phyloP scores from a whole-genome alignment of 352 stramenopile genomes.

The Phytophthora tentaculata region DNA sequence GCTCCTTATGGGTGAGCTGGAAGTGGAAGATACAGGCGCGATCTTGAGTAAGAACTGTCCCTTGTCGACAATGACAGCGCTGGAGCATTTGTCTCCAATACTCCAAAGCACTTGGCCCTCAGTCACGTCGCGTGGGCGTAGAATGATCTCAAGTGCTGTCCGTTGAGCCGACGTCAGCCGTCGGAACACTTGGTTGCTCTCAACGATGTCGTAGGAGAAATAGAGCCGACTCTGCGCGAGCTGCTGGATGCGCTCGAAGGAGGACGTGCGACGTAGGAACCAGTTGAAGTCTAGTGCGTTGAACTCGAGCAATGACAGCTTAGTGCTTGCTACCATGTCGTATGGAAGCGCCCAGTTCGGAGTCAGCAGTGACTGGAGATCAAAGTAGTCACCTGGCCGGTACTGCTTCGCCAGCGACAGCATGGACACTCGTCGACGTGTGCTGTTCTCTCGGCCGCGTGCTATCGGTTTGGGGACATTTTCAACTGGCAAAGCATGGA shows the following conservation, averaged over 20 bases:
- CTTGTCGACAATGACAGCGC: constrained; percentile 81
- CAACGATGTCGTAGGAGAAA: constrained; percentile 83
- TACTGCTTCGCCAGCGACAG: constrained; percentile 78
- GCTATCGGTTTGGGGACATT: constrained; percentile 22
- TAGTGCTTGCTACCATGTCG: constrained; percentile 68
- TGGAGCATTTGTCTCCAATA: constrained; percentile 65
- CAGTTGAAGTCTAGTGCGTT: constrained; percentile 87
- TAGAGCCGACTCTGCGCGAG: constrained; percentile 77
- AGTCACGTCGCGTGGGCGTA: constrained; percentile 60
- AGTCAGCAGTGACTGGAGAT: constrained; percentile 80
- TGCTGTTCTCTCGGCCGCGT: constrained; percentile 35
- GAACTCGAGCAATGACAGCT: constrained; percentile 82
- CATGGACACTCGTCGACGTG: constrained; percentile 61
- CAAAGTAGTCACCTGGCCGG: constrained; percentile 90
- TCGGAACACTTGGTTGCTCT: constrained; percentile 81
- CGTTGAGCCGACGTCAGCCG: constrained; percentile 84
- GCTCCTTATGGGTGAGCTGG: constrained; percentile 19
- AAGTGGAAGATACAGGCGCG: constrained; percentile 5
- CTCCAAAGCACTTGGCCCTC: constrained; percentile 82
- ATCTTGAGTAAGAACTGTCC: constrained; percentile 76
- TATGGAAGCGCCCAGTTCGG: constrained; percentile 70
- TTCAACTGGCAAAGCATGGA: constrained; percentile 14
- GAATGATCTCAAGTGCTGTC: constrained; percentile 87
- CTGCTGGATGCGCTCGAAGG: constrained; percentile 75
- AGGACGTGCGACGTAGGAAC: constrained; percentile 77